Conservation (phyloP, 306 rosid genomes). For the Lablab purpureus region DNA sequence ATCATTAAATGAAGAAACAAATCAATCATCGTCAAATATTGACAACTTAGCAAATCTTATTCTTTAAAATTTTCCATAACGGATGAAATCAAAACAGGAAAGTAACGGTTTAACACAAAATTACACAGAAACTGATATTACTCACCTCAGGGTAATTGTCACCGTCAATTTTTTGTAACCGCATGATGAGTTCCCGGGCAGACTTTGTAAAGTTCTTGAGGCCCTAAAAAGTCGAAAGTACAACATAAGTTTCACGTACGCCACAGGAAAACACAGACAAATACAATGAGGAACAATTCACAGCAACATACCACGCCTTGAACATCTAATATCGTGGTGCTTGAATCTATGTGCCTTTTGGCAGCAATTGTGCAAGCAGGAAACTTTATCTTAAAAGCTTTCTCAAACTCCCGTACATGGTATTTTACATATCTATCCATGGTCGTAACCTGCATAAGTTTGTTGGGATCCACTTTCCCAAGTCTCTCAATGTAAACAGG, state of each 20-base stretch:
- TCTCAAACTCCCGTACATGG: conserved; percentile 93
- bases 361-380: conserved; percentile 97
- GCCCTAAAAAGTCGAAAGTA: conserved; percentile 64
- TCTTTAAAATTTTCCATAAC: conserved; percentile 24
- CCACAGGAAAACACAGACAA: conserved; percentile 10
- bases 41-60: conserved; percentile 24
- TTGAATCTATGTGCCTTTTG: conserved; percentile 94
- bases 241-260: conserved; percentile 21
- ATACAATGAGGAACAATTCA: conserved; percentile 28
- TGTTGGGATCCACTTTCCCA: conserved; percentile 93
- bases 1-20: conserved; percentile 34
- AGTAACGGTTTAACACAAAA: not conserved
- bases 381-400: conserved; percentile 82
- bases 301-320: conserved; percentile 94
- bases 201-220: conserved; percentile 90
- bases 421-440: conserved; percentile 93
- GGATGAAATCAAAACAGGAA: conserved; percentile 31
- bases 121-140: conserved; percentile 25
- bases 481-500: conserved; percentile 95
- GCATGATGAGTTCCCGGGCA: conserved; percentile 82
- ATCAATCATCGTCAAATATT: conserved; percentile 18
- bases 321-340: conserved; percentile 95
- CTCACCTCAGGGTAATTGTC: conserved; percentile 96
- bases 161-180: conserved; percentile 91
- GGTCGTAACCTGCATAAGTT: conserved; percentile 90